phyloP scores from a whole-genome alignment of 2,329 filamentous ascomycete genomes.

The Lachnellula arida region DNA sequence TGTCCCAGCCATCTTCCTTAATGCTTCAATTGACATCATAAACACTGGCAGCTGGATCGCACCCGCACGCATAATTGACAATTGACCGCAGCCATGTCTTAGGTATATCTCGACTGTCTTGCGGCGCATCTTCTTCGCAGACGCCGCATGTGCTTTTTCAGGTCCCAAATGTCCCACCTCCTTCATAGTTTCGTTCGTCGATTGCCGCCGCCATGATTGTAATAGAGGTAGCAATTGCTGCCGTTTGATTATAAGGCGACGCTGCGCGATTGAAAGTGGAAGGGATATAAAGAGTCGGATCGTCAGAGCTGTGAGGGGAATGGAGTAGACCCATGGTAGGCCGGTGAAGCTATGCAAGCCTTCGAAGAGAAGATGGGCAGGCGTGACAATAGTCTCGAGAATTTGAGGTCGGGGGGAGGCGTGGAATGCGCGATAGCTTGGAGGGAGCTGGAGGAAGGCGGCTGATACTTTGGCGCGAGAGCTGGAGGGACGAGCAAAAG shows the following conservation, averaged over 20 bases:
- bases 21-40: conserved; percentile 41
- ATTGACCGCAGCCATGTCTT: conserved; percentile 33
- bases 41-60: conserved; percentile 42
- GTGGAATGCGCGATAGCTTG: conserved; percentile 43
- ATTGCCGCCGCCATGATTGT: conserved; percentile 32
- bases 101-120: conserved; percentile 31
- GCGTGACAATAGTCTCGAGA: conserved; percentile 39
- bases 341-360: conserved; percentile 44
- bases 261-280: conserved; percentile 41
- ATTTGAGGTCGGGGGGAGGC: conserved; percentile 39
- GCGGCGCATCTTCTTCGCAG: conserved; percentile 20
- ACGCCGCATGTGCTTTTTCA: conserved; percentile 4
- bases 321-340: conserved; percentile 49
- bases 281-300: conserved; percentile 44
- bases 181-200: conserved; percentile 26
- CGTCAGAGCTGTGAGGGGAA: conserved; percentile 50
- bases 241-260: conserved; percentile 37
- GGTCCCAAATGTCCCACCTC: conserved; percentile 26
- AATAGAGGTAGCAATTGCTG: conserved; percentile 40
- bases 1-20: conserved; percentile 43
- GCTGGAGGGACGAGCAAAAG: background rate
- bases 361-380: conserved; percentile 43
- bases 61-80: conserved; percentile 29
- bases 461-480: background rate
- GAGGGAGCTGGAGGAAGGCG: conserved; percentile 21